Percentiles rank a stretch among this genome's conserved stretches.
Evolutionary conservation across 371 early-diverging fungal genomes (phyloP).

Genomic region (Zancudomyces culisetae): DNA sequence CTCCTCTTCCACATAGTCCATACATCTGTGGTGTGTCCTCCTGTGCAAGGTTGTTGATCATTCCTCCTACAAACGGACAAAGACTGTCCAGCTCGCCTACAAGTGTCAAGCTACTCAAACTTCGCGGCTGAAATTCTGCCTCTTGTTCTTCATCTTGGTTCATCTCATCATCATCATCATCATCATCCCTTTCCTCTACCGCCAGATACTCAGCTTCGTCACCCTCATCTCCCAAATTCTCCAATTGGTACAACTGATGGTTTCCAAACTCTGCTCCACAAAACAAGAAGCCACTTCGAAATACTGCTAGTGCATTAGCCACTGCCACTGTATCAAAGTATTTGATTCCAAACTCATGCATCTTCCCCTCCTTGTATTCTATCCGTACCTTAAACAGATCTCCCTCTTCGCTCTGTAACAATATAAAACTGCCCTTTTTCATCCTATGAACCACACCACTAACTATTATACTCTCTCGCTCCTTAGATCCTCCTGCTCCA

Average conservation of each 20-base stretch:
- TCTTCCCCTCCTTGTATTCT: conserved; percentile 49
- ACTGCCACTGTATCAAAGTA: conserved; percentile 90
- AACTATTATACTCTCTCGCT: conserved; percentile 55
- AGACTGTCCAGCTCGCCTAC: conserved; percentile 80
- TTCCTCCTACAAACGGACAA: conserved; percentile 51
- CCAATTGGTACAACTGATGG: conserved; percentile 84
- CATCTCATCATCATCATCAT: not conserved
- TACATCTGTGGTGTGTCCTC: conserved; percentile 91
- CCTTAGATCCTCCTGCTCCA: conserved; percentile 39
- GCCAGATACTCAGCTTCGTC: conserved; percentile 59
- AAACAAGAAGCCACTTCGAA: conserved; percentile 87
- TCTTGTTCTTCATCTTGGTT: conserved; percentile 27
- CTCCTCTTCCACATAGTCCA: conserved; percentile 67
- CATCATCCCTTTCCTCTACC: conserved; percentile 26
- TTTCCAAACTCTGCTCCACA: conserved; percentile 79
- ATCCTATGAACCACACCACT: conserved; percentile 74
- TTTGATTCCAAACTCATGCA: conserved; percentile 50
- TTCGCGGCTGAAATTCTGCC: conserved; percentile 62
- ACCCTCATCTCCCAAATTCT: conserved; percentile 76
- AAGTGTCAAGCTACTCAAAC: conserved; percentile 57
- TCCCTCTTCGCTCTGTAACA: conserved; percentile 82
- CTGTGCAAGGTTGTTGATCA: conserved; percentile 64
- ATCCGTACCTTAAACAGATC: conserved; percentile 88
- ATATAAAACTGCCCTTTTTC: conserved; percentile 73
- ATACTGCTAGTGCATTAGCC: conserved; percentile 55